phyloP scores from a whole-genome alignment of 306 rosid species.

The Glycine latifolia region DNA sequence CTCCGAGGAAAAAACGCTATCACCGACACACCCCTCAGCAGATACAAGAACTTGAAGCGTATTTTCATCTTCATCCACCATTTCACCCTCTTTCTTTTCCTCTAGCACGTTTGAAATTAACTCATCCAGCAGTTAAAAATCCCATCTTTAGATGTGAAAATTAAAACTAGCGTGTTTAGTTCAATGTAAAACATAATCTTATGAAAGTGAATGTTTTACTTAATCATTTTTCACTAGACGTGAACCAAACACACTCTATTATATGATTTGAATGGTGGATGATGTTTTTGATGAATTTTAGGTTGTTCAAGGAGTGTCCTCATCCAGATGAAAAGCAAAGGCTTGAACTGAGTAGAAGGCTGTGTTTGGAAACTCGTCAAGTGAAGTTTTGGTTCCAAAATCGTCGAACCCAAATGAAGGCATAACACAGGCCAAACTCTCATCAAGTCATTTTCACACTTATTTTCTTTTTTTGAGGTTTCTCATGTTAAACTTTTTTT shows the following conservation, averaged over 20 bases:
- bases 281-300: slow-evolving; percentile 19
- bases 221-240: no score
- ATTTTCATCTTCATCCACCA: slow-evolving; percentile 19
- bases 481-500: background rate
- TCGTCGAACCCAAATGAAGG: slow-evolving; percentile 99
- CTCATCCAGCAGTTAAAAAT: background rate
- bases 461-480: background rate
- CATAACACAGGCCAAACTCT: no score
- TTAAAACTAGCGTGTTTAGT: background rate
- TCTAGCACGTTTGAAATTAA: background rate
- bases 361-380: slow-evolving; percentile 85
- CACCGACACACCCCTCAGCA: slow-evolving; percentile 99
- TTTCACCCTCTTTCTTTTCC: background rate
- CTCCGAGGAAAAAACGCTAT: slow-evolving; percentile 81
- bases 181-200: no score
- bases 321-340: slow-evolving; percentile 99
- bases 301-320: slow-evolving; percentile 94
- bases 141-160: no score
- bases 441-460: slow-evolving; percentile 22
- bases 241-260: no score
- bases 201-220: no score
- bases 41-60: slow-evolving; percentile 98
- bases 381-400: slow-evolving; percentile 99
- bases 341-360: slow-evolving; percentile 79
- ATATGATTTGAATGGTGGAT: no score